A percentile compares a stretch with the other conserved stretches of the same genome.
Evolutionary conservation across 805 yeast genomes (phyloP).

Genomic region (Cyberlindnera mrakii): DNA sequence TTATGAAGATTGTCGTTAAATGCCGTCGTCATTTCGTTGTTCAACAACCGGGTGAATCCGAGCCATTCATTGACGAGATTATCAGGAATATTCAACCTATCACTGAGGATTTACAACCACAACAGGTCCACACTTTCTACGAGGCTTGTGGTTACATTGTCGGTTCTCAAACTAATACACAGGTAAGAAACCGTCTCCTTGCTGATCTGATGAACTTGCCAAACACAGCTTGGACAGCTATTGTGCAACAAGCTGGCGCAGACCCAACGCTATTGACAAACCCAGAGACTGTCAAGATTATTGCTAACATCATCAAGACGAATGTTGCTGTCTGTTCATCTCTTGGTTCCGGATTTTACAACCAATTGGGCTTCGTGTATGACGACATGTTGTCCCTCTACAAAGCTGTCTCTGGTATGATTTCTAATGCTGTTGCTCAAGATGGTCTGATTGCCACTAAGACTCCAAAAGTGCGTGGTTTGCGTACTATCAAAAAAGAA

Average conservation of each 20-base stretch:
- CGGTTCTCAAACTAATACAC: slow-evolving; percentile 73
- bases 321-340: slow-evolving; percentile 94
- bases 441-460: slow-evolving; percentile 90
- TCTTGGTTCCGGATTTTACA: slow-evolving; percentile 83
- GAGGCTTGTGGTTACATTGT: slow-evolving; percentile 95
- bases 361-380: slow-evolving; percentile 83
- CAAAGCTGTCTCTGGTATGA: slow-evolving; percentile 82
- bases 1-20: slow-evolving; percentile 89
- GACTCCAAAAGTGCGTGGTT: slow-evolving; percentile 89
- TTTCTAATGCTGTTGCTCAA: slow-evolving; percentile 68
- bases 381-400: slow-evolving; percentile 86
- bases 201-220: slow-evolving; percentile 84
- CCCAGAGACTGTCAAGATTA: slow-evolving; percentile 82
- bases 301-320: slow-evolving; percentile 91
- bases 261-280: slow-evolving; percentile 76
- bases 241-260: slow-evolving; percentile 76
- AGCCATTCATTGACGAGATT: slow-evolving; percentile 88
- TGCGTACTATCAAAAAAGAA: slow-evolving; percentile 95
- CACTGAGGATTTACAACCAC: slow-evolving; percentile 91
- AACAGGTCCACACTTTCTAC: slow-evolving; percentile 95
- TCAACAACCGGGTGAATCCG: slow-evolving; percentile 76
- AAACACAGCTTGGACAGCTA: slow-evolving; percentile 89
- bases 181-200: slow-evolving; percentile 64
- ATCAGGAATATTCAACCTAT: slow-evolving; percentile 76
- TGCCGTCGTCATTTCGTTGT: slow-evolving; percentile 94